Base-by-base conservation (phyloP, 108 stramenopile species). In the Nitzschia putrida region DNA sequence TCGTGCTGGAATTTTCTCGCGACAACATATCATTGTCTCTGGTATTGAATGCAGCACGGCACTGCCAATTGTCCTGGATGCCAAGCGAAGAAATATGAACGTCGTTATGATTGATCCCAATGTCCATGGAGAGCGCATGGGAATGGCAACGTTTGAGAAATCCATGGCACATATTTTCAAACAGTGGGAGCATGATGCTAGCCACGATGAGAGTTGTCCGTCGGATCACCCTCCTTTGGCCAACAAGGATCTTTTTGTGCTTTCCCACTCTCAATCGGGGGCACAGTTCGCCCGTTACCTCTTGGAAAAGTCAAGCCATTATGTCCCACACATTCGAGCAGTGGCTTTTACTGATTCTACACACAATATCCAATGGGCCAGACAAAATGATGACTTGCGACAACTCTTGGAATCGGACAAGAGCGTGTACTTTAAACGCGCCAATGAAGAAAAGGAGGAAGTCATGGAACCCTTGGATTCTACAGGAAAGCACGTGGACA, bases 291-390 rank as follows among this genome's bases (percentile, higher is more conserved):
- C 78, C 0, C 69, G 90, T 9, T 87, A 82, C 60, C 74, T 88
- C 10, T 67, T 91, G 42, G 79, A 86, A 49, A 73, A 81, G 44
- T 64, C 65, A 23, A 25, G 84, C 12, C 67, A 76, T 12, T 84
- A 84, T 51, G 47, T 89, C 1, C 87, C 87, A 11, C 84, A 80
- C 16, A 87, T 93, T 16, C 76, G 77, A 7, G 88, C 88, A 49
- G 82, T 88, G 37, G 92, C 87, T 2, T 93, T 93, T 63, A 93
- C 92, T 1, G 92, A 93, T 53, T 90, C 89, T 59, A 90, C 87
- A 18, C 92, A 93, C 76, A 90, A 88, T 56, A 84, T 93, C 12
- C 92, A 90, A 79, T 93, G 92, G 92, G 63, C 82, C 41, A 77
- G 76, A 65, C 20, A 57, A 34, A 57, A 61, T 9, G 56, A 69